Evolutionary conservation across 176 grass and related monocot species (phyloP).

Genomic region (Melocanna baccifera): DNA sequence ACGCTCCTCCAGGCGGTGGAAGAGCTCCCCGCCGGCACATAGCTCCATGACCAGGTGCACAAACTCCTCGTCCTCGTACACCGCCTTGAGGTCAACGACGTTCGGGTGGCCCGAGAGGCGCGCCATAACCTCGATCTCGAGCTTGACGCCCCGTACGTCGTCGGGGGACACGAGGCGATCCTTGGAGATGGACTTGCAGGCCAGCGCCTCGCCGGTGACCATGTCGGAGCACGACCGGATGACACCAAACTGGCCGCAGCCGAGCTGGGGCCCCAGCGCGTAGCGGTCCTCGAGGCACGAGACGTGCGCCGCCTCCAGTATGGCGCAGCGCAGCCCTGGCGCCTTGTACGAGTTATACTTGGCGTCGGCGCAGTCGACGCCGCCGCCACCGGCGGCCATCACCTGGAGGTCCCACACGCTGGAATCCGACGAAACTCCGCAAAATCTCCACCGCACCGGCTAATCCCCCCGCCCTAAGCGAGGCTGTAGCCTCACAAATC

Average conservation of each 20-base stretch:
- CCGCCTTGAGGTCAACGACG: conserved; percentile 86
- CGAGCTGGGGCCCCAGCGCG: conserved; percentile 67
- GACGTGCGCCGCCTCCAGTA: conserved; percentile 77
- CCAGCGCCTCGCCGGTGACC: conserved; percentile 68
- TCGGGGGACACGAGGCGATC: conserved; percentile 73
- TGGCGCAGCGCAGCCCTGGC: conserved; percentile 47
- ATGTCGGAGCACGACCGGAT: conserved; percentile 88
- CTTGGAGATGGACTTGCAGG: conserved; percentile 97
- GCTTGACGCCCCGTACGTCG: conserved; percentile 70
- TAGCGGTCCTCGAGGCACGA: conserved; percentile 88
- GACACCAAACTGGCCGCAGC: conserved; percentile 96
- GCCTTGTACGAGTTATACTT: conserved; percentile 81
- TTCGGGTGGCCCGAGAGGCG: conserved; percentile 86
- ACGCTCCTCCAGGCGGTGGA: conserved; percentile 74
- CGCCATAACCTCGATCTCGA: conserved; percentile 97
- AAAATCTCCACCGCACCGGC: background rate
- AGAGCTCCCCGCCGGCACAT: conserved; percentile 88
- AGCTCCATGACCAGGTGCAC: conserved; percentile 99
- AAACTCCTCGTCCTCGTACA: conserved; percentile 80
- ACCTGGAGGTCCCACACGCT: conserved; percentile 34
- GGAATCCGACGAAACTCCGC: background rate
- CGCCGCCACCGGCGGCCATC: conserved; percentile 47
- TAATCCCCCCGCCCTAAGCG: background rate
- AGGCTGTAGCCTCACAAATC: conserved; percentile 20
- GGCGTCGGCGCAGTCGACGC: conserved; percentile 2